Evolutionary conservation across 2,329 filamentous ascomycete genomes (phyloP).

Genomic region (Pseudopyricularia cyperi): DNA sequence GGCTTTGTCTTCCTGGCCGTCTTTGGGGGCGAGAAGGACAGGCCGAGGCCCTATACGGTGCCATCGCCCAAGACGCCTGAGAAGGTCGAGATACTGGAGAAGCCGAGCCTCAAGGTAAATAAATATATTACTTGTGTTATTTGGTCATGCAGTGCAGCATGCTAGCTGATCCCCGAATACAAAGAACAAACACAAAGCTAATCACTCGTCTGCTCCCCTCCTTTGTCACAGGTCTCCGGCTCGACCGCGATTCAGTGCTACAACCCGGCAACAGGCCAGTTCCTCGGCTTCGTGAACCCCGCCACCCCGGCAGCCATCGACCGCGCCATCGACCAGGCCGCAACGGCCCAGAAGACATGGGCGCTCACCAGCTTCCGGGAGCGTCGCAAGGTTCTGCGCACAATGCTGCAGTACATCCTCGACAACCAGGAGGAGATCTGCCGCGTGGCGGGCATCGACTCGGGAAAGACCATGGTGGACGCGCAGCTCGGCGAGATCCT

Average conservation of each 20-base stretch:
- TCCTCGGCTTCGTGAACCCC: slow-evolving; percentile 68
- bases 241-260: slow-evolving; percentile 69
- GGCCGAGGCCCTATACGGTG: slow-evolving; percentile 45
- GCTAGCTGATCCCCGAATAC: background rate
- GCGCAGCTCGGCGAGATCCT: slow-evolving; percentile 89
- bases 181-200: background rate
- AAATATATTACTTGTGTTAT: no score
- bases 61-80: slow-evolving; percentile 47
- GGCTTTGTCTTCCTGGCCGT: background rate
- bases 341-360: slow-evolving; percentile 67
- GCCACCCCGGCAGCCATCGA: slow-evolving; percentile 69
- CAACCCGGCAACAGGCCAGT: slow-evolving; percentile 75
- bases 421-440: slow-evolving; percentile 85
- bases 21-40: slow-evolving; percentile 11
- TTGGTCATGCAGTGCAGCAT: background rate
- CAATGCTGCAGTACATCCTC: slow-evolving; percentile 70
- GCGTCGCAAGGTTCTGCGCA: slow-evolving; percentile 65
- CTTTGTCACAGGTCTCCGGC: slow-evolving; percentile 34
- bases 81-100: slow-evolving; percentile 44
- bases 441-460: slow-evolving; percentile 75
- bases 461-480: slow-evolving; percentile 92
- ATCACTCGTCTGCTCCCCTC: slow-evolving; percentile 5
- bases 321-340: slow-evolving; percentile 58
- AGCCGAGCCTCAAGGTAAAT: slow-evolving; percentile 45
- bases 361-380: slow-evolving; percentile 63